A percentile compares a stretch with the other conserved stretches of the same genome.
These are phyloP conservation scores for Didymella keratinophila DNA, from an alignment of 2,329 filamentous ascomycete species.

Conservation along the genomic window DNA sequence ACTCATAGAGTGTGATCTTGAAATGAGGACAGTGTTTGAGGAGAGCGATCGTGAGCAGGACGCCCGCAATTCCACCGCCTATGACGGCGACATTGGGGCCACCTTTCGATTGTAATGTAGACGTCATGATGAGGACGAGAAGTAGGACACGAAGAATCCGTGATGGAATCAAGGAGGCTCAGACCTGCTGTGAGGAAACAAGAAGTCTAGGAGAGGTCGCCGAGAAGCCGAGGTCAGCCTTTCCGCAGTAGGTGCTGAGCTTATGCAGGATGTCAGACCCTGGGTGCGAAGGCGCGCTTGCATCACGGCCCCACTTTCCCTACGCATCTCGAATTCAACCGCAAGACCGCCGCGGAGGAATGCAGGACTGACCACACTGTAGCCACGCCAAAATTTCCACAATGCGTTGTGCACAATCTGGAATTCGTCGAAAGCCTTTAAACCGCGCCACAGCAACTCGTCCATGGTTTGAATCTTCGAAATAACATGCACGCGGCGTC, in stretches of 20 bases:
- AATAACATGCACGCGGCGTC: too few relatives aligned
- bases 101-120: constrained; percentile 15
- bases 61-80: constrained; percentile 67
- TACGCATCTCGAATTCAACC: neutral
- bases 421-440: neutral
- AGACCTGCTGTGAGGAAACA: neutral
- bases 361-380: neutral
- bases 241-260: neutral
- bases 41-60: constrained; percentile 62
- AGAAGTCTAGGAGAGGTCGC: neutral
- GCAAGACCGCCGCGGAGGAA: neutral
- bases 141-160: neutral
- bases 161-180: neutral
- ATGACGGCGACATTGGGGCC: constrained; percentile 61
- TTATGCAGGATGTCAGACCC: neutral
- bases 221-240: neutral
- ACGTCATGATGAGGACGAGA: neutral
- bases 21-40: constrained; percentile 51
- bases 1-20: constrained; percentile 62
- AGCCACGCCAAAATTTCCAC: neutral
- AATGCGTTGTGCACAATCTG: neutral
- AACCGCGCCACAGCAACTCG: too few relatives aligned
- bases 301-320: neutral
- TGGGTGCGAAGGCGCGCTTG: neutral
- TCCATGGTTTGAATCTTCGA: too few relatives aligned